Base-by-base conservation (phyloP, 2,329 filamentous ascomycete species). In the Capronia coronata region DNA sequence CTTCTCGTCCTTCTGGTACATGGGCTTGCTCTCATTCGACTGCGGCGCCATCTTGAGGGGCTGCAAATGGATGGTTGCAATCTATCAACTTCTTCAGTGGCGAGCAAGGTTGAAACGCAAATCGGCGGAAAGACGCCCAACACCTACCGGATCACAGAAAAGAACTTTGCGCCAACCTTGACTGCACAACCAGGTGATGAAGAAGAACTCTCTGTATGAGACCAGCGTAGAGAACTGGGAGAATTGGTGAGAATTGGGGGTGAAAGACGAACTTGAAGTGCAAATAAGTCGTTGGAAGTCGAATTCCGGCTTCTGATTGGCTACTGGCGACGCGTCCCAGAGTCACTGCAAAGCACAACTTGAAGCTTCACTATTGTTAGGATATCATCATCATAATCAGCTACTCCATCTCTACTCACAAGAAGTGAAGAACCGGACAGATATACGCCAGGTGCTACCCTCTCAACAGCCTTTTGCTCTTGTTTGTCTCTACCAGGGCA, bases 1-100 rank as follows among this genome's bases (percentile, higher is more conserved):
- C 65, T 86, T 88, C 74, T 98, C 93, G 65, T 97, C 89, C 65
- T 83, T 83, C 52, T 70, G 70, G 63, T 79, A 85, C 58, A 71
- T 68, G n/a, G 74, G 71, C 52, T 76, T 74, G 64, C 65, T 67
- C 46, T 60, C 58, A 14, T 35, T 45, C 6, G 52, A 48, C 14
- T 78, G 65, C 52, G 77, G 74, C 49, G 78, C 76, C 76, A 90
- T 89, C 63, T 67, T 43, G 6, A 19, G 3, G 10, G 16, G 13
- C 32, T 43, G n/a, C 6, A 2, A 30, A 8, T 16, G 19, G 22
- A 43, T 30, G n/a, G 14, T 22, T 38, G 19, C 29, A 22, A 21
- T 74, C 47, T 2, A 32, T 32, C 29, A 32, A 11, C 3, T n/a
- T n/a, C 14, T 19, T 19, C 32, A 23, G 11, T 39, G 35, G 22